Conservation (phyloP, 2,329 filamentous ascomycete genomes). For the Neoarthrinium moseri region DNA sequence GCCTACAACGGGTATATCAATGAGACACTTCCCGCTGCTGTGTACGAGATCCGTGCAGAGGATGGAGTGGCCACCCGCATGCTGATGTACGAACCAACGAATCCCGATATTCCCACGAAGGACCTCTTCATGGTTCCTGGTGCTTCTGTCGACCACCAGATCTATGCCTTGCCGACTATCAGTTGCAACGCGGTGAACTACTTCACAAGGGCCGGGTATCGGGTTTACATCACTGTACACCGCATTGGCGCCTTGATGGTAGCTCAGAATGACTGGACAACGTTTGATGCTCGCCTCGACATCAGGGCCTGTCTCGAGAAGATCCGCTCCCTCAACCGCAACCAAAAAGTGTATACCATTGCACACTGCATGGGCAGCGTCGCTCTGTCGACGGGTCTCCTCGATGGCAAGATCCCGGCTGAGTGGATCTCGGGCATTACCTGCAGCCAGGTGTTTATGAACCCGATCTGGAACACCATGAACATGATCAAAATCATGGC, state of each 20-base stretch:
- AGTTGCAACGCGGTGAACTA: slow-evolving; percentile 63
- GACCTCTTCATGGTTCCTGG: slow-evolving; percentile 63
- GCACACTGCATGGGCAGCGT: slow-evolving; percentile 65
- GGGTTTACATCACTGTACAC: slow-evolving; percentile 56
- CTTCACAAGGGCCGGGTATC: slow-evolving; percentile 59
- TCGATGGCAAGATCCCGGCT: slow-evolving; percentile 59
- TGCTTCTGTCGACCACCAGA: slow-evolving; percentile 61
- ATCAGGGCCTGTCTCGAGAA: slow-evolving; percentile 53
- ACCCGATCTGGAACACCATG: slow-evolving; percentile 54
- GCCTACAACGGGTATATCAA: slow-evolving; percentile 52
- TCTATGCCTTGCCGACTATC: slow-evolving; percentile 62
- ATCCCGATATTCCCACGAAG: slow-evolving; percentile 34
- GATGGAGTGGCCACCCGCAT: slow-evolving; percentile 54
- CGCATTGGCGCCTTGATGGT: slow-evolving; percentile 54
- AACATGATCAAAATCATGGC: slow-evolving; percentile 57
- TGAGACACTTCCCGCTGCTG: slow-evolving; percentile 41
- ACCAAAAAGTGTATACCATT: slow-evolving; percentile 52
- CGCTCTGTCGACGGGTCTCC: slow-evolving; percentile 54
- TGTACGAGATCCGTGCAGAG: slow-evolving; percentile 44
- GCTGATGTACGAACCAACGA: slow-evolving; percentile 56
- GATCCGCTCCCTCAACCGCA: slow-evolving; percentile 39
- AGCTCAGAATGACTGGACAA: slow-evolving; percentile 54
- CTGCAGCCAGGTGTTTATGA: slow-evolving; percentile 62
- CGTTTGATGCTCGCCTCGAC: slow-evolving; percentile 59
- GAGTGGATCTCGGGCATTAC: slow-evolving; percentile 58